Percentiles rank a stretch among this genome's conserved stretches.
These are phyloP conservation scores for Striga asiatica DNA, from an alignment of 257 asterid species.

Conservation along the genomic window DNA sequence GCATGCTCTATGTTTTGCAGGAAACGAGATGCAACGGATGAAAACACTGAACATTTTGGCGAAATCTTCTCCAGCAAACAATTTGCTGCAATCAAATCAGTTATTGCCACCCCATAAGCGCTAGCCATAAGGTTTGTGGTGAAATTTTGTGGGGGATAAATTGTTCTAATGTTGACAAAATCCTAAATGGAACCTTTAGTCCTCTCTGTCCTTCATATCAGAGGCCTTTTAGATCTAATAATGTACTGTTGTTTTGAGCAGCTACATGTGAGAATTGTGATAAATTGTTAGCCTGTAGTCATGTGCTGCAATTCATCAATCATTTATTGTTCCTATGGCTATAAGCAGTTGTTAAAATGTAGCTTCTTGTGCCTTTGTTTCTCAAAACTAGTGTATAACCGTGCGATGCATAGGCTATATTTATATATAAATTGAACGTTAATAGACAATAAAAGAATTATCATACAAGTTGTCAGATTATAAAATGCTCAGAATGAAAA, in stretches of 20 bases:
- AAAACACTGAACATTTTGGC: constrained; percentile 44
- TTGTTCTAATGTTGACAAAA: background rate
- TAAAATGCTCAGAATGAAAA: too few relatives aligned
- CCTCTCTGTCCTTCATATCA: constrained; percentile 6
- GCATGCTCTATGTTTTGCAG: constrained; percentile 30
- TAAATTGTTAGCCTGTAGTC: constrained; percentile 12
- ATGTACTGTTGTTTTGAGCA: constrained; percentile 4
- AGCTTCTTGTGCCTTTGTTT: constrained; percentile 14
- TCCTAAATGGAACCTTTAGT: constrained; percentile 10
- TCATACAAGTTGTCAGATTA: too few relatives aligned
- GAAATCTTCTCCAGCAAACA: constrained; percentile 30
- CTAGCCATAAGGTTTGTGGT: constrained; percentile 5
- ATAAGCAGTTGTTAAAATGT: constrained; percentile 21
- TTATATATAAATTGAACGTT: too few relatives aligned
- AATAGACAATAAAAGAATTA: too few relatives aligned
- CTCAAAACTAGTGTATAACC: too few relatives aligned
- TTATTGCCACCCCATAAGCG: constrained; percentile 31
- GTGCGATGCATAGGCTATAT: too few relatives aligned
- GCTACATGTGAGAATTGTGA: constrained; percentile 15
- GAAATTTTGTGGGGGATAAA: background rate
- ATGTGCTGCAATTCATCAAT: constrained; percentile 12
- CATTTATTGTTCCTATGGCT: constrained; percentile 12
- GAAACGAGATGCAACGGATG: constrained; percentile 64
- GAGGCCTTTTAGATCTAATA: constrained; percentile 9
- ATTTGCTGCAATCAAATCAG: constrained; percentile 23